Conservation (phyloP, 352 stramenopile species). For the Elongisporangium prolatum region DNA sequence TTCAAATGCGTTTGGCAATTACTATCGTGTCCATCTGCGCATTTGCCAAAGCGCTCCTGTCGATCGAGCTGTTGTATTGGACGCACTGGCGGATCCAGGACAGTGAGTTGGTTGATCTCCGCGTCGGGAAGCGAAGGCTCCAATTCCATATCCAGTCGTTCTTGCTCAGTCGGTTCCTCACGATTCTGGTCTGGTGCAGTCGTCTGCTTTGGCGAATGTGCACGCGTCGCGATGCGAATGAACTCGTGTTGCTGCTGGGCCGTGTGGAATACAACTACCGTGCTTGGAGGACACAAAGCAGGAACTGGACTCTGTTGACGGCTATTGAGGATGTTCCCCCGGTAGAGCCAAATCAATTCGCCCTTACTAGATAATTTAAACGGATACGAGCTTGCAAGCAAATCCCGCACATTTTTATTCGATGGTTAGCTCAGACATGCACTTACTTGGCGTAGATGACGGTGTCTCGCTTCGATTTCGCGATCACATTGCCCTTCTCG, state of each 20-base stretch:
- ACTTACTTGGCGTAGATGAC: constrained; percentile 87
- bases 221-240: background rate
- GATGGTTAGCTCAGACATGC: too few relatives aligned
- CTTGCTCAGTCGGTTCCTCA: constrained; percentile 4
- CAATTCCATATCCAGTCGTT: constrained; percentile 5
- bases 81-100: constrained; percentile 1
- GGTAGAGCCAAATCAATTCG: too few relatives aligned
- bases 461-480: constrained; percentile 82
- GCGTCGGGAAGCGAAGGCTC: background rate
- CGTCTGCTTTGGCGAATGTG: constrained; percentile 3
- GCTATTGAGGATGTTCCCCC: too few relatives aligned
- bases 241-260: constrained; percentile 7
- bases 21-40: background rate
- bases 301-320: background rate
- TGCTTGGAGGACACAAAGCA: background rate
- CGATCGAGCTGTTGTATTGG: background rate
- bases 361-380: too few relatives aligned
- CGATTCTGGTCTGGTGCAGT: constrained; percentile 4
- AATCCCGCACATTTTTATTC: too few relatives aligned
- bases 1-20: background rate
- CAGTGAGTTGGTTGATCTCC: background rate
- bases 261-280: constrained; percentile 7
- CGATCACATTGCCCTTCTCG: constrained; percentile 85
- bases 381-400: too few relatives aligned
- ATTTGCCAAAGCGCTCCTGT: background rate